phyloP scores from a whole-genome alignment of 1,284 basidiomycete species.

The Dichomitus squalens region DNA sequence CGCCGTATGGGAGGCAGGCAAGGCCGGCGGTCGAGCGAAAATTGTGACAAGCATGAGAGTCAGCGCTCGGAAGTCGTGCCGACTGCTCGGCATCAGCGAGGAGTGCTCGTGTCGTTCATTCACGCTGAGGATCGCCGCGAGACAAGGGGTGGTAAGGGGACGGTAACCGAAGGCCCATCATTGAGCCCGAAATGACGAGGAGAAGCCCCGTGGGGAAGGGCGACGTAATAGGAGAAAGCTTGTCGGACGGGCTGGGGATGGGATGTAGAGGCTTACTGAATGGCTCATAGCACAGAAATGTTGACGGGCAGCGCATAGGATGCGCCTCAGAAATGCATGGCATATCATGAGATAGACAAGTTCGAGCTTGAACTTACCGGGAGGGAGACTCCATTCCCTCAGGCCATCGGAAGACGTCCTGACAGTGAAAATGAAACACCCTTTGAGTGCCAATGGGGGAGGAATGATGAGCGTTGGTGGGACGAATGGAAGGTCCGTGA shows the following conservation, averaged over 20 bases:
- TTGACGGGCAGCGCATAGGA: too few relatives aligned
- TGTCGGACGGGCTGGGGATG: neutral
- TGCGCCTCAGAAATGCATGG: too few relatives aligned
- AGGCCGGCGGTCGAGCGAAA: neutral
- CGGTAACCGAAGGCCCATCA: neutral
- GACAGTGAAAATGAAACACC: too few relatives aligned
- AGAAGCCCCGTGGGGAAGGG: neutral
- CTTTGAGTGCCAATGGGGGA: too few relatives aligned
- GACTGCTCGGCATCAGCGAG: neutral
- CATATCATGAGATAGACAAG: too few relatives aligned
- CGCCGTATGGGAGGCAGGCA: neutral
- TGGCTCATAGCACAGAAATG: too few relatives aligned
- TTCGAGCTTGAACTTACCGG: too few relatives aligned
- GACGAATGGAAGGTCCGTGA: too few relatives aligned
- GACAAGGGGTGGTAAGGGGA: neutral
- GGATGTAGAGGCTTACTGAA: too few relatives aligned
- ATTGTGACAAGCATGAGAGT: neutral
- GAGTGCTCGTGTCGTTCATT: neutral
- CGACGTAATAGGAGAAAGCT: neutral
- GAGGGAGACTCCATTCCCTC: too few relatives aligned
- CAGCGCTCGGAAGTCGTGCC: neutral
- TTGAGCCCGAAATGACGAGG: neutral
- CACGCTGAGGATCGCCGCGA: neutral
- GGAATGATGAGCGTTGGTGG: too few relatives aligned
- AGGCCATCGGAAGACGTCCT: too few relatives aligned